These are phyloP conservation scores for Rhodomyrtus tomentosa DNA, from an alignment of 345 rosid genomes.

Conservation along the genomic window DNA sequence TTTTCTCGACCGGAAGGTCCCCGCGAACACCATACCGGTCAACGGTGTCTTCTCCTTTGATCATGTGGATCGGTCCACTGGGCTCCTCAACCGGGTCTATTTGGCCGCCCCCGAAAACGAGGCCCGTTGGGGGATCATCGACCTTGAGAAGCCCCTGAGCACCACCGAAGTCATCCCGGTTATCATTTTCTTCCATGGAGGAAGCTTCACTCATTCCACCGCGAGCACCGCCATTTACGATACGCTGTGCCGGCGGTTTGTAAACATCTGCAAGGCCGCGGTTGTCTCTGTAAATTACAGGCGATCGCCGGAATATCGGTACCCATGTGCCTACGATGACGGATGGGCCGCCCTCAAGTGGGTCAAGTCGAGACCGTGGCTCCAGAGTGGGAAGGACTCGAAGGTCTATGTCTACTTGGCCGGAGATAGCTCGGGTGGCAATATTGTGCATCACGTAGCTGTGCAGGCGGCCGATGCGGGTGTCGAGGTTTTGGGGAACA, in stretches of 20 bases:
- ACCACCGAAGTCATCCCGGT: conserved; percentile 8
- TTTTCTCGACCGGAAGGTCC: conserved; percentile 9
- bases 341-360: conserved; percentile 16
- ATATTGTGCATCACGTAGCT: conserved; percentile 15
- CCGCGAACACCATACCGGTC: conserved; percentile 8
- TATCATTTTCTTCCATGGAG: conserved; percentile 25
- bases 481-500: conserved; percentile 10
- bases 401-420: conserved; percentile 9
- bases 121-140: conserved; percentile 2
- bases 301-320: conserved; percentile 20
- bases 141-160: conserved; percentile 12
- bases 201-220: conserved; percentile 17
- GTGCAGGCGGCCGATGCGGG: conserved; percentile 3
- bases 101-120: not conserved
- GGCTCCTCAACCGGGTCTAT: conserved; percentile 18
- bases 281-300: conserved; percentile 22
- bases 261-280: not conserved
- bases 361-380: conserved; percentile 10
- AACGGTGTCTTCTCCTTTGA: conserved; percentile 13
- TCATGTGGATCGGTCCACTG: conserved; percentile 2
- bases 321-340: conserved; percentile 18
- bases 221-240: conserved; percentile 9
- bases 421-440: conserved; percentile 18
- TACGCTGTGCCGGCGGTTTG: conserved; percentile 8
- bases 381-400: conserved; percentile 10